Evolutionary conservation across 805 yeast genomes (phyloP), one percentile per base, ranked within the genome.

Genomic region (Saccharomycopsis capsularis): DNA sequence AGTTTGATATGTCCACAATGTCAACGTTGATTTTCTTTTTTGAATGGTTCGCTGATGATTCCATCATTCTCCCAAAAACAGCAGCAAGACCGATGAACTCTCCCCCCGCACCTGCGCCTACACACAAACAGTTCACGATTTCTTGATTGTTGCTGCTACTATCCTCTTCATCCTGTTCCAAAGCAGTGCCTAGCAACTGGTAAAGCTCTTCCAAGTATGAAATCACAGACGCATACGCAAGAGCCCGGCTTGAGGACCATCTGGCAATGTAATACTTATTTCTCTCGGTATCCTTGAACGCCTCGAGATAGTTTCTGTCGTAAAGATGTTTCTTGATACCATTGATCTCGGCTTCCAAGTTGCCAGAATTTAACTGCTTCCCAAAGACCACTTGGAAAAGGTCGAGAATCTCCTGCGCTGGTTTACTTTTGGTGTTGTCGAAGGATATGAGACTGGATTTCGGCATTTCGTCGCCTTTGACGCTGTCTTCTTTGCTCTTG

Each of bases 71-170:
- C 1, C 70, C 68, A 53, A 79, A 81, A 1, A 84, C 67, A 16
- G 89, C 72, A 1, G 78, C 77, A 39, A 86, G 59, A 0, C 77
- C 76, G 29, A 79, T 78, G 22, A 87, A 64, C 60, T 88, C 96
- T 2, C 88, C 85, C 3, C 91, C 86, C 0, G 96, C 96, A 32
- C 96, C 96, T 22, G 95, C 96, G 18, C 96, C 96, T 34, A 89
- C 71, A 57, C 82, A 76, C 32, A 87, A 61, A 0, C 81, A 75
- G 4, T 70, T 63, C 3, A 66, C 59, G 15, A 62, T 57, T 4
- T 58, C 59, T 2, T 53, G 16, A 24, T 25, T 18, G 13, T 15
- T n/a, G 21, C 18, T 3, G 55, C 50, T 30, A 41, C 16, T 15
- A 2, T 16, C 37, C 2, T 37, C 42, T 3, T 9, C n/a, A 24